Percentiles rank a stretch among this genome's conserved stretches.
Evolutionary conservation across 805 yeast species (phyloP).

Genomic region (Candida tibetensis): DNA sequence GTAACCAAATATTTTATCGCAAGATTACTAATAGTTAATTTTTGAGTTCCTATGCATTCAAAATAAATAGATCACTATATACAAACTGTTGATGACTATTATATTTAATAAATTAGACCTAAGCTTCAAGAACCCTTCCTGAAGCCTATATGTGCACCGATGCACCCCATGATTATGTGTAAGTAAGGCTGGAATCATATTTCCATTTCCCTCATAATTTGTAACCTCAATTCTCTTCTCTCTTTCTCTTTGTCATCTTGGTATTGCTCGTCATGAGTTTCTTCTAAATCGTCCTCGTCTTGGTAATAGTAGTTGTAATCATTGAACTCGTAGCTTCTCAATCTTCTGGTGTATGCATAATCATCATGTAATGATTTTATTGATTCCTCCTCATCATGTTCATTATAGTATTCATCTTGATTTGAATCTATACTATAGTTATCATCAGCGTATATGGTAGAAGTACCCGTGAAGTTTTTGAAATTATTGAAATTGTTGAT

Average conservation of each 20-base stretch:
- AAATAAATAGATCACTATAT: too few species aligned
- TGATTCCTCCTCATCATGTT: slow-evolving; percentile 19
- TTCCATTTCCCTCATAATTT: slow-evolving; percentile 34
- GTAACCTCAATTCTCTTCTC: slow-evolving; percentile 37
- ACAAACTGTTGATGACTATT: too few species aligned
- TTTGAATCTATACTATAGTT: slow-evolving; percentile 14
- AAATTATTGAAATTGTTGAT: slow-evolving; percentile 15
- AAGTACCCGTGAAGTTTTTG: slow-evolving; percentile 13
- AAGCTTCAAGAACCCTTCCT: too few species aligned
- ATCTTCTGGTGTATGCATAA: slow-evolving; percentile 1
- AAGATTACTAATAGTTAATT: too few species aligned
- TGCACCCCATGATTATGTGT: too few species aligned
- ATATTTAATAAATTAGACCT: too few species aligned
- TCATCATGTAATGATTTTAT: slow-evolving; percentile 10
- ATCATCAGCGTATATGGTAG: slow-evolving; percentile 14
- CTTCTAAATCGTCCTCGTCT: slow-evolving; percentile 5
- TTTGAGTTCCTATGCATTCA: too few species aligned
- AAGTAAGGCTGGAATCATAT: slow-evolving; percentile 1
- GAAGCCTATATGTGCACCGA: too few species aligned
- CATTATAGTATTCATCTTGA: slow-evolving; percentile 15
- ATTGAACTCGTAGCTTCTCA: slow-evolving; percentile 7
- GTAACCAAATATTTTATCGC: too few species aligned
- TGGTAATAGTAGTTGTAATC: slow-evolving; percentile 11
- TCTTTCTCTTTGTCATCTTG: slow-evolving; percentile 29
- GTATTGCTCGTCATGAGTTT: background rate